A percentile compares a stretch with the other conserved stretches of the same genome.
phyloP scores from a whole-genome alignment of 495 filamentous ascomycete genomes.

The Neurospora terricola region DNA sequence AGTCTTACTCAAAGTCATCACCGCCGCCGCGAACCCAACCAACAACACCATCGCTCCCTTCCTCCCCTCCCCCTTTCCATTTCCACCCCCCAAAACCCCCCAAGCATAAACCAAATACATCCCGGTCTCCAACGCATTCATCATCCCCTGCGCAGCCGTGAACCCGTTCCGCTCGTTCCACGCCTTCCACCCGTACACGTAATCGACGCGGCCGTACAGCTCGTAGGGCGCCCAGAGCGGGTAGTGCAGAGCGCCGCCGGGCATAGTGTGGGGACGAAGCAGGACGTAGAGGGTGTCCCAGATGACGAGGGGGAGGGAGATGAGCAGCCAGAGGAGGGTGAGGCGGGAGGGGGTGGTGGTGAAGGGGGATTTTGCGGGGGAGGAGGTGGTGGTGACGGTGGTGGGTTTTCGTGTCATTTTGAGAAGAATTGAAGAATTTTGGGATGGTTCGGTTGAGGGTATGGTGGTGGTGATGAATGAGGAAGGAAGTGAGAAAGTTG shows the following conservation, averaged over 20 bases:
- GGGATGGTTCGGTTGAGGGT: background rate
- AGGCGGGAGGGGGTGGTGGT: constrained; percentile 45
- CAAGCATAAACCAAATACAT: constrained; percentile 58
- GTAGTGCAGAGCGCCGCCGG: constrained; percentile 62
- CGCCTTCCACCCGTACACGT: constrained; percentile 76
- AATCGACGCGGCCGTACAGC: constrained; percentile 72
- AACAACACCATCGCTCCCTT: constrained; percentile 54
- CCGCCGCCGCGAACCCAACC: constrained; percentile 54
- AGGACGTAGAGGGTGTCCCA: constrained; percentile 82
- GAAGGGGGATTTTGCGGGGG: background rate
- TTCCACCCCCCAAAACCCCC: constrained; percentile 28
- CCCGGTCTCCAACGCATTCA: constrained; percentile 67
- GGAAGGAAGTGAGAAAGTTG: background rate
- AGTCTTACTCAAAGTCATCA: constrained; percentile 86
- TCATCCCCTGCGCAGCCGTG: constrained; percentile 59
- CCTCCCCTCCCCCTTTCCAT: constrained; percentile 41
- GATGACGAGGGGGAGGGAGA: constrained; percentile 71
- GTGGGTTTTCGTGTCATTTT: background rate
- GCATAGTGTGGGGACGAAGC: constrained; percentile 75
- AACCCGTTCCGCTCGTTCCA: constrained; percentile 66
- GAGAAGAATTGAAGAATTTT: background rate
- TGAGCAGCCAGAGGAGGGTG: constrained; percentile 60
- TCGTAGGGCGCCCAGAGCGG: constrained; percentile 73
- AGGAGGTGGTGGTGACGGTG: background rate
- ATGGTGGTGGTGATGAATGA: background rate